These are phyloP conservation scores for Beta vulgaris DNA, from an alignment of 148 eudicot species.

Conservation along the genomic window DNA sequence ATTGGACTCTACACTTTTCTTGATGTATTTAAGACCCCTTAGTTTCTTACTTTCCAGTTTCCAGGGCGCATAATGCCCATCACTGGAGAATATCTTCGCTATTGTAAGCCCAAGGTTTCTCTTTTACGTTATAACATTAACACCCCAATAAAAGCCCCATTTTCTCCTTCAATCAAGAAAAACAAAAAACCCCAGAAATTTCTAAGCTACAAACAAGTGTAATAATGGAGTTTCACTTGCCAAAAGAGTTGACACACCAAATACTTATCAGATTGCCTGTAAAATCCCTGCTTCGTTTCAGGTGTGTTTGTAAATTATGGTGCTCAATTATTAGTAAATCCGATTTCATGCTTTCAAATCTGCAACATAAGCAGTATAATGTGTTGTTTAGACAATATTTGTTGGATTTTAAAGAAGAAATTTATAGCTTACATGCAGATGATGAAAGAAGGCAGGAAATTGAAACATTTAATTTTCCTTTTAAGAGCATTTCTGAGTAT, in stretches of 20 bases:
- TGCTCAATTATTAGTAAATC: neutral
- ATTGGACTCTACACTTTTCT: too few relatives aligned
- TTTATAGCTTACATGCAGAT: slow-evolving; percentile 6
- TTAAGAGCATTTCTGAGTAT: neutral
- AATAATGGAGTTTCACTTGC: neutral
- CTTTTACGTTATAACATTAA: too few relatives aligned
- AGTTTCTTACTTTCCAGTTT: too few relatives aligned
- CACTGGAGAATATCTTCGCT: too few relatives aligned
- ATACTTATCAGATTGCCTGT: slow-evolving; percentile 4
- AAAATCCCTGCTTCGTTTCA: neutral
- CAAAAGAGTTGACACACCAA: slow-evolving; percentile 1
- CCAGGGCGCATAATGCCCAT: too few relatives aligned
- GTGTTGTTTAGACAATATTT: neutral
- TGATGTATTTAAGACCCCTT: too few relatives aligned
- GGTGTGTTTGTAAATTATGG: slow-evolving; percentile 11
- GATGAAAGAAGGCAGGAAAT: neutral
- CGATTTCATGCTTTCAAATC: neutral
- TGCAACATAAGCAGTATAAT: neutral
- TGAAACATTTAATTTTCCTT: slow-evolving; percentile 8
- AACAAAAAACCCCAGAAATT: neutral
- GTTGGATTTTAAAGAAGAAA: neutral
- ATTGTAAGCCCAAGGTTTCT: too few relatives aligned
- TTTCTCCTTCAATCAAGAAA: too few relatives aligned
- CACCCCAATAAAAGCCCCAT: too few relatives aligned
- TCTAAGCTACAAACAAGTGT: too few relatives aligned